Conservation (phyloP, 1,284 basidiomycete species). For the Fomitopsis pinicola region DNA sequence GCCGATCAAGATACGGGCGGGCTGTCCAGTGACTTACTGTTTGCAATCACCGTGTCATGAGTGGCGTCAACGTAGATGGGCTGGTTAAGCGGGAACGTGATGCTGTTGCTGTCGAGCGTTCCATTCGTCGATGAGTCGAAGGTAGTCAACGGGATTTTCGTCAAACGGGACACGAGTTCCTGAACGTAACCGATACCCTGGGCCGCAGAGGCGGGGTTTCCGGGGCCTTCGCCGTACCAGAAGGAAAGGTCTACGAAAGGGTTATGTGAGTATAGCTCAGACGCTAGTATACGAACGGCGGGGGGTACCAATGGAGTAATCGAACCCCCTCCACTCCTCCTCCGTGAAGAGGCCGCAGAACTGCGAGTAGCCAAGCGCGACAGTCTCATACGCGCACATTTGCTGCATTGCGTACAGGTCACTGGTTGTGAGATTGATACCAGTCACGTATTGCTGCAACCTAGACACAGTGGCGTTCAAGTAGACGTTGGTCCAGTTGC, state of each 20-base stretch:
- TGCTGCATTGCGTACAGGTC: conserved; percentile 47
- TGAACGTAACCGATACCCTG: conserved; percentile 63
- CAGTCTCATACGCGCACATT: conserved; percentile 63
- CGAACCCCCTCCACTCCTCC: conserved; percentile 62
- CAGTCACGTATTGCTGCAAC: conserved; percentile 41
- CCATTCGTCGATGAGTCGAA: conserved; percentile 54
- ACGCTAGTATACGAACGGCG: no score
- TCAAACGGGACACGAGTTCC: conserved; percentile 49
- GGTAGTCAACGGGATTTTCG: conserved; percentile 41
- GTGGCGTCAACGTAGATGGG: conserved; percentile 54
- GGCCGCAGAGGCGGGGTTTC: conserved; percentile 49
- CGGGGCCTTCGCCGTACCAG: conserved; percentile 54
- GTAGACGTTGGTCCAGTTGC: conserved; percentile 51
- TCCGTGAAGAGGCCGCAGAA: conserved; percentile 59
- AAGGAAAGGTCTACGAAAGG: conserved; percentile 29
- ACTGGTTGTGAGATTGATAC: conserved; percentile 42
- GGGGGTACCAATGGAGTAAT: conserved; percentile 41
- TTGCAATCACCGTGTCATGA: conserved; percentile 43
- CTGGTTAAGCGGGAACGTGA: conserved; percentile 60
- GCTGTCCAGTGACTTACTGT: conserved; percentile 25
- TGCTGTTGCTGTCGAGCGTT: conserved; percentile 44
- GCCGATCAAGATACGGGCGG: not conserved
- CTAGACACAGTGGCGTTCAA: conserved; percentile 46
- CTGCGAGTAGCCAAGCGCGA: conserved; percentile 54
- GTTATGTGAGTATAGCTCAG: not conserved